phyloP scores from a whole-genome alignment of 306 rosid genomes.

The Carpinus viminea region DNA sequence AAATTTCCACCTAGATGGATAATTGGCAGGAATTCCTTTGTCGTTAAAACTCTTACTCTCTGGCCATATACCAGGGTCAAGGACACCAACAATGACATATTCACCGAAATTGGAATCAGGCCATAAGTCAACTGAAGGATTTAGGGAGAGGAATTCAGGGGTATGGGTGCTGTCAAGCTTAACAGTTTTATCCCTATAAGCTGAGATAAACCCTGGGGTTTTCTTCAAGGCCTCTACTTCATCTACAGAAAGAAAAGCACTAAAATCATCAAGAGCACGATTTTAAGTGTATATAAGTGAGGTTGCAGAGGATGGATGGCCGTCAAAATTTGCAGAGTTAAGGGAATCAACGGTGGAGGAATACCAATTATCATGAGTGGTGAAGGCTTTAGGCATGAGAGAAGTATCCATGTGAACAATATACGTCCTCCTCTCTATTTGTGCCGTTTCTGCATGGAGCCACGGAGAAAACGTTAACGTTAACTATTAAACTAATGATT shows the following conservation, averaged over 20 bases:
- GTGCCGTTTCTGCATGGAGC: not conserved
- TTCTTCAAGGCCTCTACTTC: conserved; percentile 29
- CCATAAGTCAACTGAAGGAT: conserved; percentile 34
- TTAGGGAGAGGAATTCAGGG: conserved; percentile 38
- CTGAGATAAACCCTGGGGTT: conserved; percentile 24
- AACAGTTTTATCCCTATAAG: conserved; percentile 30
- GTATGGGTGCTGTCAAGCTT: conserved; percentile 48
- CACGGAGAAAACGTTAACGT: not conserved
- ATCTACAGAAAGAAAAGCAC: conserved; percentile 32
- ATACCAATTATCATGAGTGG: conserved; percentile 12
- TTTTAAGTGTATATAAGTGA: conserved; percentile 29
- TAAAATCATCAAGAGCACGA: conserved; percentile 37
- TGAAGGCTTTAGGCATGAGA: conserved; percentile 11
- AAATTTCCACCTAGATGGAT: conserved; percentile 43
- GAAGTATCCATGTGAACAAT: conserved; percentile 29
- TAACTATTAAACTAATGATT: too few species aligned
- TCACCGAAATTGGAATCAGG: conserved; percentile 35
- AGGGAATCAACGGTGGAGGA: conserved; percentile 29
- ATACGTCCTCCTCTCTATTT: not conserved
- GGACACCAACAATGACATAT: conserved; percentile 35
- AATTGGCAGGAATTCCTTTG: conserved; percentile 23
- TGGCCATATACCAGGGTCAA: conserved; percentile 46
- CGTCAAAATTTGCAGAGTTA: conserved; percentile 2
- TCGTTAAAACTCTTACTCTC: conserved; percentile 47
- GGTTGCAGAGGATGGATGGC: not conserved